phyloP scores from a whole-genome alignment of 768 basidiomycete species.

The Rhodotorula babjevae region DNA sequence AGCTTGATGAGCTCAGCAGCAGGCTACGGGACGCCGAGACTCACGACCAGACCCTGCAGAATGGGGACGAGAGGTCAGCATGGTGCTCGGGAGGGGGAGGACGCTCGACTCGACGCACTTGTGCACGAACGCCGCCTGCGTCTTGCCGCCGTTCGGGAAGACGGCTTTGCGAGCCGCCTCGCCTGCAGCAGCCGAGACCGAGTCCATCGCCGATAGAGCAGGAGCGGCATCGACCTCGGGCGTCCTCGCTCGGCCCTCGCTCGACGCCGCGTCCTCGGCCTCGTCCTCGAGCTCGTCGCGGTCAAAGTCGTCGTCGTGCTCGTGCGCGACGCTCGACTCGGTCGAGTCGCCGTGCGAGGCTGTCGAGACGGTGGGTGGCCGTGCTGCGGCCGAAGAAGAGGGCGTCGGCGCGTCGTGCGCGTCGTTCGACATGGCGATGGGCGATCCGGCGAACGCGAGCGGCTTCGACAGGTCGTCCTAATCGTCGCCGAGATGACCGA shows the following conservation, averaged over 20 bases:
- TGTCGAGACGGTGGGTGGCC: not conserved
- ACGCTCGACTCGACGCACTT: slow-evolving; percentile 5
- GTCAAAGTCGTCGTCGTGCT: not conserved
- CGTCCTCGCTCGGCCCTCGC: not conserved
- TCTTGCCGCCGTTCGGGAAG: not conserved
- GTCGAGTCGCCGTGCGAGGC: not conserved
- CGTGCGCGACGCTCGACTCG: not conserved
- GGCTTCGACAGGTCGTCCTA: too few relatives aligned
- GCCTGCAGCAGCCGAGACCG: not conserved
- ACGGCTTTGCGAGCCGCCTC: not conserved
- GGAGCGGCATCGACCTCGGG: not conserved
- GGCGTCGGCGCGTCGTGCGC: not conserved
- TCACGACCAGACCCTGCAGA: slow-evolving; percentile 19
- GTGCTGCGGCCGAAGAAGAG: not conserved
- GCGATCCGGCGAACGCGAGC: too few relatives aligned
- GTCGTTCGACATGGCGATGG: not conserved
- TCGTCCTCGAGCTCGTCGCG: slow-evolving; percentile 25
- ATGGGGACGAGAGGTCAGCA: too few relatives aligned
- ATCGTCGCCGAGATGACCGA: too few relatives aligned
- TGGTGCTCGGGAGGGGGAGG: not conserved
- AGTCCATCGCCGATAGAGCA: not conserved
- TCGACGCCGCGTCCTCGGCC: slow-evolving; percentile 14
- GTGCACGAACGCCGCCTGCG: slow-evolving; percentile 26
- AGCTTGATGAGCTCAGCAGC: not conserved
- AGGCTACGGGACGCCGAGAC: too few relatives aligned